phyloP scores from a whole-genome alignment of 352 stramenopile species.

The Chrysophaeum taylorii region DNA sequence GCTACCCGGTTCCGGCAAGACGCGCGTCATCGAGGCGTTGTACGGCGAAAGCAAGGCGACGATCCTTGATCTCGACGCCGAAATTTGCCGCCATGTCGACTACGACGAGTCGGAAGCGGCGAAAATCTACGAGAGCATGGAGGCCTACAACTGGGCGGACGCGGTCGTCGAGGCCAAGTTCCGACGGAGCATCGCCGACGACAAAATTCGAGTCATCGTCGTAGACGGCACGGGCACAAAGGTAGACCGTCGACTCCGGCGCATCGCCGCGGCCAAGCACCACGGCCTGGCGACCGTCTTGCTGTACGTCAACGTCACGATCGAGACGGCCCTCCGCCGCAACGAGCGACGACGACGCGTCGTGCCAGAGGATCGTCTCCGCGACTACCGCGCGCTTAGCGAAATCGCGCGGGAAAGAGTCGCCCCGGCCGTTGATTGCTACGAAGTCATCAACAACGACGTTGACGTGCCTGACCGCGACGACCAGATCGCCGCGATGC shows the following conservation, averaged over 20 bases:
- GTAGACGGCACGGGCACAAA: constrained; percentile 21
- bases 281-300: constrained; percentile 13
- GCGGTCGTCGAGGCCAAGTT: constrained; percentile 11
- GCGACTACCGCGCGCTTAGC: too few relatives aligned
- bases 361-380: too few relatives aligned
- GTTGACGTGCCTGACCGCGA: too few relatives aligned
- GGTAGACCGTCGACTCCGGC: constrained; percentile 7
- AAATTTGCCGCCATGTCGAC: background rate
- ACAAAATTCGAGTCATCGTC: background rate
- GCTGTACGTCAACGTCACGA: constrained; percentile 19
- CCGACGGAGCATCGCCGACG: background rate
- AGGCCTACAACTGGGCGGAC: constrained; percentile 20
- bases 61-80: constrained; percentile 11
- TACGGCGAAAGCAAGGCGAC: too few relatives aligned
- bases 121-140: background rate
- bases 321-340: constrained; percentile 14
- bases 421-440: too few relatives aligned
- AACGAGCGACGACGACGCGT: constrained; percentile 6
- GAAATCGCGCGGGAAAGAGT: too few relatives aligned
- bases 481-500: too few relatives aligned
- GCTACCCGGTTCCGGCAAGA: constrained; percentile 16
- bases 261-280: constrained; percentile 16
- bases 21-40: background rate
- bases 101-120: background rate
- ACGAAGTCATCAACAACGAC: too few relatives aligned